These are phyloP conservation scores for Alternaria viburni DNA, from an alignment of 2,329 filamentous ascomycete genomes.

Conservation along the genomic window DNA sequence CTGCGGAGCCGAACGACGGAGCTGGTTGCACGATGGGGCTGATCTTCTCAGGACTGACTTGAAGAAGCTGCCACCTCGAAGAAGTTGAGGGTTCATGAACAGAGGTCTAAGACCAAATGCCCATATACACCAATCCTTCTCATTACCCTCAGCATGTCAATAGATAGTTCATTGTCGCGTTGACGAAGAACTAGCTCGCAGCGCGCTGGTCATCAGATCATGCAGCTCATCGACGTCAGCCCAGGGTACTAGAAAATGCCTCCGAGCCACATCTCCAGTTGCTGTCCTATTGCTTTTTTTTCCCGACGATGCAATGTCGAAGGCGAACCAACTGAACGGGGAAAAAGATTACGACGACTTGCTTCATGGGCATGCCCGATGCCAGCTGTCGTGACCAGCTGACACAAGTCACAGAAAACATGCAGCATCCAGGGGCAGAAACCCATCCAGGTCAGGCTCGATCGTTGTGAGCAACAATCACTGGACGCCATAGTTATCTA, in stretches of 20 bases:
- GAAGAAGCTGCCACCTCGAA: not conserved
- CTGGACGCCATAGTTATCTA: conserved; percentile 20
- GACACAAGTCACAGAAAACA: conserved; percentile 41
- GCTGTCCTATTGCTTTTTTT: conserved; percentile 12
- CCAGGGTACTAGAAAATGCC: not conserved
- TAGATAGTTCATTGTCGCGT: not conserved
- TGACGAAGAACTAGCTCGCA: conserved; percentile 1
- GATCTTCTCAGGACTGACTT: not conserved
- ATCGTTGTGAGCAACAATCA: conserved; percentile 4
- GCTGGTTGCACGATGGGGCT: not conserved
- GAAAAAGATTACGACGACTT: conserved; percentile 33
- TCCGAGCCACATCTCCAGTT: conserved; percentile 9
- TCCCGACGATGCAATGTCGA: conserved; percentile 15
- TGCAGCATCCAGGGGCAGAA: conserved; percentile 39
- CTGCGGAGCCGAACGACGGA: not conserved
- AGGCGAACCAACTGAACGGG: conserved; percentile 16
- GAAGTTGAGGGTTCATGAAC: not conserved
- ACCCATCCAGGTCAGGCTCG: conserved; percentile 2
- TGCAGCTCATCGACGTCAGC: not conserved
- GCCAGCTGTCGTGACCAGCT: conserved; percentile 38
- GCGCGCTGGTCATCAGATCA: not conserved
- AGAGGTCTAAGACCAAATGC: not conserved
- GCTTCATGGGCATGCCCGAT: conserved; percentile 24
- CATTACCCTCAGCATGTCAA: not conserved
- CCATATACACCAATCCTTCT: not conserved